Evolutionary conservation across 306 rosid genomes (phyloP), one percentile per base, ranked within the genome.

Genomic region (Oxytropis ochrocephala): DNA sequence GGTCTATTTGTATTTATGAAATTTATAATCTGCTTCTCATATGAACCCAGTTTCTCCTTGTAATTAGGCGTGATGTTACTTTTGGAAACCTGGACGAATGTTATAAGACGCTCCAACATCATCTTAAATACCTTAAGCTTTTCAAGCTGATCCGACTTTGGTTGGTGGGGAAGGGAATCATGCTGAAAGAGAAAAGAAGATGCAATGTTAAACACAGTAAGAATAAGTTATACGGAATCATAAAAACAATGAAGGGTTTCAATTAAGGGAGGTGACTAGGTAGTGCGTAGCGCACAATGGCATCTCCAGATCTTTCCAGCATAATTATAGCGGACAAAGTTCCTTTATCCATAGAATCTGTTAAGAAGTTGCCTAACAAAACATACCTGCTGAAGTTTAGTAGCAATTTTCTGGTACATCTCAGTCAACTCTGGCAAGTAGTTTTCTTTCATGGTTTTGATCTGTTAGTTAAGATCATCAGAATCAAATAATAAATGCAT

Each of bases 351-450:
- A 77, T 53, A 47, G 32, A 55, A 53, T 75, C 57, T 44, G 35
- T 63, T 18, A 42, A 35, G 35, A 43, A 9, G 29, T 30, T 17
- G 36, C 44, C 21, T 16, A 75, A 61, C 33, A 17, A 18, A 58
- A 50, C 85, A 73, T 82, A 88, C 98, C 96, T 81, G 96, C 61
- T 81, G 84, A 74, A 94, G 74, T 83, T 82, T 94, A 19, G 79
- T 7, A 60, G 81, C 77, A 73, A 94, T 81, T 83, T 84, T 90
- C 71, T 81, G 87, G 80, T 79, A 79, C 96, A 94, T 82, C 24
- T 94, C 97, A 63, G 7, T 79, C 60, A 94, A 70, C 74, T 90
- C 97, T 6, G 85, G 79, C 51, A 74, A 81, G 87, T 94, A 85
- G 71, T 19, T 53, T 41, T 90, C 96, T 85, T 83, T 90, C 97